Evolutionary conservation across 345 rosid genomes (phyloP), one percentile per base, ranked within the genome.

Genomic region (Linum lewisii): DNA sequence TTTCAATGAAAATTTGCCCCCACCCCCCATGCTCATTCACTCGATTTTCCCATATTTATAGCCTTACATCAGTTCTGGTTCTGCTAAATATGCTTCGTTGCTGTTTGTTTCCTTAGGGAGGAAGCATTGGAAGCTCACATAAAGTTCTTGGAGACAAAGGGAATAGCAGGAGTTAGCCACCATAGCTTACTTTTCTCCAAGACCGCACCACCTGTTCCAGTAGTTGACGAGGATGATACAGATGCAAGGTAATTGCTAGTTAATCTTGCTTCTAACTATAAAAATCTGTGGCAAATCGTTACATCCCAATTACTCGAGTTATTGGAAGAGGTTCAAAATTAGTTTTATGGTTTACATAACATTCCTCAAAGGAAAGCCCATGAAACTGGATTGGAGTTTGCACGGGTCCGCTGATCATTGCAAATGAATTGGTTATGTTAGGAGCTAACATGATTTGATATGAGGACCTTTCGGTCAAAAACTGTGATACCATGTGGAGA

Each of bases 111-210:
- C 16, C 49, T 10, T 49, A 87, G 99, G 92, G 84, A 84, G 69
- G 82, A 79, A 54, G 65, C 56, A 56, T 70, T 93, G 66, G 84
- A 78, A 65, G 66, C 66, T 15, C 95, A 93, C 58, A 68, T 85
- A 9, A 75, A 80, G 66, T 93, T 86, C 65, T 77, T 93, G 34
- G 81, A 85, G 72, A 83, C 87, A 20, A 78, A 77, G 20, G 94
- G 97, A 14, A 87, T 93, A 60, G 95, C 94, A n/a, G 99, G 99
- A 65, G 88, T 93, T 51, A 93, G 99, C 68, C 85, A 93, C 66
- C 99, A 93, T 71, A 93, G 94, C 68, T 71, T 93, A 63, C 87
- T 93, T 56, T 89, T 86, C 82, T 93, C 99, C 25, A 93, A 89
- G 76, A 73, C 88, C 21, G 84, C 86, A 66, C 91, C 86, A 64